Percentiles rank a stretch among this genome's conserved stretches.
Evolutionary conservation across 176 grass and related monocot species (phyloP).

Genomic region (Eleusine indica): DNA sequence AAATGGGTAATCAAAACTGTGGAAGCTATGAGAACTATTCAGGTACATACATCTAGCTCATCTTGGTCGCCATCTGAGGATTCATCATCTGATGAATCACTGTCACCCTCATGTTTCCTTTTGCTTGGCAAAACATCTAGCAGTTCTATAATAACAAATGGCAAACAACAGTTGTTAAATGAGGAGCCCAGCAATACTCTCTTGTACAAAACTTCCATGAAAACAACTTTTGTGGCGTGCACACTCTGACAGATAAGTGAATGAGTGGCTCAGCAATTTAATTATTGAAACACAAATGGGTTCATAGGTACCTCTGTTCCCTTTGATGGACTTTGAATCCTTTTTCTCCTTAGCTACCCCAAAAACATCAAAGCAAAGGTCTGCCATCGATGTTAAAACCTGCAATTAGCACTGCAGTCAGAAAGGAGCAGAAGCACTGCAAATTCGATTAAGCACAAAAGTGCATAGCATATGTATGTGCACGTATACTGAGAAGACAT

Average conservation of each 20-base stretch:
- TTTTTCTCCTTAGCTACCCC: conserved; percentile 91
- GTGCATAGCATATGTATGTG: background rate
- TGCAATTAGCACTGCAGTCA: conserved; percentile 41
- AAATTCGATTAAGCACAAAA: background rate
- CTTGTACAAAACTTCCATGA: background rate
- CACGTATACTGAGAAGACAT: background rate
- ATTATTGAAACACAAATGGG: background rate
- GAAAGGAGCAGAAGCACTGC: background rate
- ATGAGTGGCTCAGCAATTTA: background rate
- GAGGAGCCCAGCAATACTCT: background rate
- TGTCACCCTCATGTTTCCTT: conserved; percentile 73
- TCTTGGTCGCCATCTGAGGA: conserved; percentile 60
- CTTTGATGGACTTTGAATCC: conserved; percentile 85
- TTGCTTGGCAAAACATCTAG: conserved; percentile 88
- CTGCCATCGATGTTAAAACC: conserved; percentile 94
- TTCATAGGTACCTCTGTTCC: conserved; percentile 69
- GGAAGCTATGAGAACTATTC: background rate
- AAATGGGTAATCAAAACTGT: background rate
- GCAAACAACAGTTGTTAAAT: background rate
- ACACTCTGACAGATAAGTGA: background rate
- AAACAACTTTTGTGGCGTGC: background rate
- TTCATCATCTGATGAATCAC: conserved; percentile 53
- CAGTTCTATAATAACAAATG: conserved; percentile 49
- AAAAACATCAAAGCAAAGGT: conserved; percentile 97
- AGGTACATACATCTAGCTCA: conserved; percentile 57